Evolutionary conservation across 2,329 filamentous ascomycete species (phyloP).

Genomic region (Thelonectria blattea): DNA sequence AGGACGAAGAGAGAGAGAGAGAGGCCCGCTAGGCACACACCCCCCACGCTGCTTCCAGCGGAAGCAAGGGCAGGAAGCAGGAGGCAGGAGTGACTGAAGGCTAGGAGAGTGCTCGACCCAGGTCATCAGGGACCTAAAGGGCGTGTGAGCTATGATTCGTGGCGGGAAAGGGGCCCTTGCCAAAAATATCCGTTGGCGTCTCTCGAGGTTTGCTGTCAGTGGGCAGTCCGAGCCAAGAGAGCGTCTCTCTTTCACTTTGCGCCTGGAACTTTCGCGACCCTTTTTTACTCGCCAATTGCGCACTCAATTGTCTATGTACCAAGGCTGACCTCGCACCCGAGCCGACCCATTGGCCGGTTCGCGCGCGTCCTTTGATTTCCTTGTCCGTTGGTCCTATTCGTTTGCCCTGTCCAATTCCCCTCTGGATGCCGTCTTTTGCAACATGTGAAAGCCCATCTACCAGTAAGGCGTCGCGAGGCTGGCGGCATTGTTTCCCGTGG

Average conservation of each 20-base stretch:
- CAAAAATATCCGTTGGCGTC: conserved; percentile 35
- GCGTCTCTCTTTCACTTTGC: conserved; percentile 6
- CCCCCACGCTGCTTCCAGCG: neutral
- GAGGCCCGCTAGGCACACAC: conserved; percentile 3
- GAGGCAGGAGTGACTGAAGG: no score
- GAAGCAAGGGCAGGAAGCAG: no score
- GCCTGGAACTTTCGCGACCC: neutral
- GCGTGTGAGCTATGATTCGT: conserved; percentile 12
- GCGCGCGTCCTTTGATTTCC: neutral
- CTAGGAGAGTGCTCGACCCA: neutral
- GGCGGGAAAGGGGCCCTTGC: conserved; percentile 30
- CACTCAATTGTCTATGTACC: neutral
- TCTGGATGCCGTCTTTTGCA: neutral
- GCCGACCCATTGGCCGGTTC: neutral
- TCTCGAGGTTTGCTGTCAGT: conserved; percentile 20
- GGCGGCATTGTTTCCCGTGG: no score
- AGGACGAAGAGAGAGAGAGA: neutral
- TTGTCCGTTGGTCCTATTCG: neutral
- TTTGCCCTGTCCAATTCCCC: neutral
- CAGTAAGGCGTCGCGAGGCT: no score
- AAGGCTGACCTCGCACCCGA: neutral
- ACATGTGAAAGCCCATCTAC: conserved; percentile 23
- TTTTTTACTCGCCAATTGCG: neutral
- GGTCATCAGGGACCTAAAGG: conserved; percentile 19
- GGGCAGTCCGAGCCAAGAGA: conserved; percentile 14